A percentile compares a stretch with the other conserved stretches of the same genome.
These are phyloP conservation scores for Stachybotrys elegans DNA, from an alignment of 2,329 filamentous ascomycete species.

Conservation along the genomic window DNA sequence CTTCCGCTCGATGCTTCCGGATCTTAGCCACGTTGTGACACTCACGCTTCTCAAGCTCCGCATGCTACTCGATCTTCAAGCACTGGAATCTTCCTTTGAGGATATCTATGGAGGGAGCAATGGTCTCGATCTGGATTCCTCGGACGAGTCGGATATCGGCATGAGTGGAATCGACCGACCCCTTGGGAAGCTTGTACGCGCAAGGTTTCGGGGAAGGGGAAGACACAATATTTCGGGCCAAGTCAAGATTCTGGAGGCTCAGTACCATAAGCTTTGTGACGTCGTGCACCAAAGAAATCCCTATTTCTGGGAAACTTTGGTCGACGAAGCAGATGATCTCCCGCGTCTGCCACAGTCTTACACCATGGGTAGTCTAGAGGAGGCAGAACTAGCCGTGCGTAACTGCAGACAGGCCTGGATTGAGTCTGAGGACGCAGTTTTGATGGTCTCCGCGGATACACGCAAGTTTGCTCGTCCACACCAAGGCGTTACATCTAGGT, in stretches of 20 bases:
- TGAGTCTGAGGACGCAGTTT: conserved; percentile 4
- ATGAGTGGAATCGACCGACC: conserved; percentile 4
- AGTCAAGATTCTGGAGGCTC: neutral
- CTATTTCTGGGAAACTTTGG: conserved; percentile 7
- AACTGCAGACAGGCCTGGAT: conserved; percentile 7
- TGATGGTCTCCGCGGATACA: conserved; percentile 2
- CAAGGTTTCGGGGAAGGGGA: neutral
- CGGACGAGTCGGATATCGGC: neutral
- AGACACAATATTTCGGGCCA: neutral
- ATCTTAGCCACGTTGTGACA: conserved; percentile 8
- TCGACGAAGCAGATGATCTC: neutral
- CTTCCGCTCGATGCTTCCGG: conserved; percentile 1
- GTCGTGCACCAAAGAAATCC: conserved; percentile 4
- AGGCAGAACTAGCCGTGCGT: conserved; percentile 5
- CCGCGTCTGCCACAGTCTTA: neutral
- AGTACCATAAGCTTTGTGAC: conserved; percentile 5
- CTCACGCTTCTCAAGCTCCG: conserved; percentile 9
- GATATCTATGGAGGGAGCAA: neutral
- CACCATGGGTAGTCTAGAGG: conserved; percentile 5
- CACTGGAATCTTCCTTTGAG: neutral
- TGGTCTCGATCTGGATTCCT: neutral
- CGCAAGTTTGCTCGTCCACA: conserved; percentile 1
- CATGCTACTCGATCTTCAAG: conserved; percentile 5
- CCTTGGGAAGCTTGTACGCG: neutral
- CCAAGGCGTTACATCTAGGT: neutral